Evolutionary conservation across 257 asterid species (phyloP).

Genomic region (Solanum medicagineum): DNA sequence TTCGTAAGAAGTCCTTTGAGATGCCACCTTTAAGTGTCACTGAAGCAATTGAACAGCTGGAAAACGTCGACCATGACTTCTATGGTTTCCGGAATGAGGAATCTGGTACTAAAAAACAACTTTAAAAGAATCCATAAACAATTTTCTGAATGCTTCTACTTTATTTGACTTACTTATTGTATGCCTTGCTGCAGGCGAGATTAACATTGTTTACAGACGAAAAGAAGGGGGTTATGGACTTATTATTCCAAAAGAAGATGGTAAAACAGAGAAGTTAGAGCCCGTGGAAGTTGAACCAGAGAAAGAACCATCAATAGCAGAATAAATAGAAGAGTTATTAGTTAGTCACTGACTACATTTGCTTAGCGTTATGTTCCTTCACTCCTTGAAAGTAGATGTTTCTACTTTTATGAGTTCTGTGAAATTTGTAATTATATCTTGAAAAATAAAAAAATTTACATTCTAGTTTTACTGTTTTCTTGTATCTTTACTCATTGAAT

Average conservation of each 20-base stretch:
- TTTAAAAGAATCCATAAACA: neutral
- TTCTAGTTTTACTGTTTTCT: neutral
- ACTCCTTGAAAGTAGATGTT: neutral
- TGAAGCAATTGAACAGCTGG: conserved; percentile 95
- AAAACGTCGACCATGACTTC: conserved; percentile 82
- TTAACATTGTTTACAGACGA: conserved; percentile 71
- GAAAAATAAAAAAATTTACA: neutral
- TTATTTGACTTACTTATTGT: neutral
- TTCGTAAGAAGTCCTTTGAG: conserved; percentile 79
- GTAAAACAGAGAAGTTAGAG: conserved; percentile 40
- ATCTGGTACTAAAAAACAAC: conserved; percentile 32
- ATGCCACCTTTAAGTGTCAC: conserved; percentile 78
- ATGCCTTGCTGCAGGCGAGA: conserved; percentile 41
- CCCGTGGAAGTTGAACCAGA: conserved; percentile 30
- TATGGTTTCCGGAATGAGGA: conserved; percentile 84
- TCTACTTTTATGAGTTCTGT: neutral
- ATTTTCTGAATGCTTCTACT: neutral
- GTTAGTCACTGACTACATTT: neutral
- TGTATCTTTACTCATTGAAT: neutral
- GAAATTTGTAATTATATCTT: neutral
- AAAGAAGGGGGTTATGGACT: conserved; percentile 80
- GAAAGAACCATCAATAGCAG: conserved; percentile 10
- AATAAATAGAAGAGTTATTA: neutral
- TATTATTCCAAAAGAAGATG: conserved; percentile 58
- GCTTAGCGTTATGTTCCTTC: neutral